A percentile compares a stretch with the other conserved stretches of the same genome.
phyloP scores from a whole-genome alignment of 495 filamentous ascomycete species.

The Beverwykella pulmonaria region DNA sequence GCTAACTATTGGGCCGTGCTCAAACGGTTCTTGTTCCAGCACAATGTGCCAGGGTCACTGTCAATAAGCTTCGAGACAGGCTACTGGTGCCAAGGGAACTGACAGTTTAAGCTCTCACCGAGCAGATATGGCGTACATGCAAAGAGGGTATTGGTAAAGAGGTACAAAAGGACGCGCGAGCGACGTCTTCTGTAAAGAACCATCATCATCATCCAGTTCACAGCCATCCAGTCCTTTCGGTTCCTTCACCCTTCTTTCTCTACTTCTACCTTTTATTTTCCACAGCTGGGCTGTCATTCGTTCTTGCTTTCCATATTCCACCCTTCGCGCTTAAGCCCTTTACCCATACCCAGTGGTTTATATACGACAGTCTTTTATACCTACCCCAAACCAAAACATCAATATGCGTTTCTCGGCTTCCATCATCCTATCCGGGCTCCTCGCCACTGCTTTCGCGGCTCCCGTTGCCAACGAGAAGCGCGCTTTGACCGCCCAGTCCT shows the following conservation, averaged over 20 bases:
- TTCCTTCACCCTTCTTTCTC: constrained; percentile 1
- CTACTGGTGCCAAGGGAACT: constrained; percentile 16
- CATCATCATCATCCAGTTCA: constrained; percentile 11
- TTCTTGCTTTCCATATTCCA: not conserved
- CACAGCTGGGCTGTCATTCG: constrained; percentile 30
- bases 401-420: constrained; percentile 30
- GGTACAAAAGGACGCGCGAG: constrained; percentile 2
- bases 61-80: constrained; percentile 15
- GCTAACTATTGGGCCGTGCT: constrained; percentile 7
- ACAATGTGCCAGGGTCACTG: not conserved
- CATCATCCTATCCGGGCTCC: constrained; percentile 14
- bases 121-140: not conserved
- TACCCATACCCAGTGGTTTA: constrained; percentile 1
- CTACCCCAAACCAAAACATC: not conserved
- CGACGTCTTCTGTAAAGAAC: not conserved
- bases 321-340: not conserved
- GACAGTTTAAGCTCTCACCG: constrained; percentile 13
- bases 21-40: constrained; percentile 14
- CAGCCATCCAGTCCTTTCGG: constrained; percentile 11
- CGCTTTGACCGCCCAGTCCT: constrained; percentile 13
- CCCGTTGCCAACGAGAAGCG: constrained; percentile 16
- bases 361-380: constrained; percentile 10
- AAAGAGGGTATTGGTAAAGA: not conserved
- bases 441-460: constrained; percentile 13
- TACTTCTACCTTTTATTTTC: not conserved